phyloP scores from a whole-genome alignment of 1,284 basidiomycete species.

The Apiotrichum siamense region DNA sequence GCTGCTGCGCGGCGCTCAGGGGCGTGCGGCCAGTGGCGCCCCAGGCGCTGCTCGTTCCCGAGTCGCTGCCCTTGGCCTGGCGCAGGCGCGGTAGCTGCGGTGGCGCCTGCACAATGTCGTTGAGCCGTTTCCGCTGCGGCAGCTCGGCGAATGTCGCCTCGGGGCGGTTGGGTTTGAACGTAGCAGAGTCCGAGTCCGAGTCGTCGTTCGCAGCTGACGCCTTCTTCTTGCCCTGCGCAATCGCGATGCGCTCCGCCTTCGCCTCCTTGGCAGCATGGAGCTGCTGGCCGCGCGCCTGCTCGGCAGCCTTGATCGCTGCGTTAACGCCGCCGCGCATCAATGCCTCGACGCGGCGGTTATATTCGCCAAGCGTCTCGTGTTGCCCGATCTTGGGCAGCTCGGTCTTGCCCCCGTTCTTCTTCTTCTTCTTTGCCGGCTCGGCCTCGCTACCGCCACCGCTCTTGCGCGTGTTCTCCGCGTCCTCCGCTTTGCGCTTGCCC shows the following conservation, averaged over 20 bases:
- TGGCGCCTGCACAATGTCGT: slow-evolving; percentile 28
- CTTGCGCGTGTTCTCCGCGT: background rate
- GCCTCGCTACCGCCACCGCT: background rate
- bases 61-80: slow-evolving; percentile 4
- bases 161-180: slow-evolving; percentile 7
- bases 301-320: slow-evolving; percentile 42
- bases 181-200: background rate
- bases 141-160: slow-evolving; percentile 11
- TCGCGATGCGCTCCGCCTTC: slow-evolving; percentile 20
- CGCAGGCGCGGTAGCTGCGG: slow-evolving; percentile 21
- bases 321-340: slow-evolving; percentile 36
- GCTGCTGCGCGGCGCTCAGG: slow-evolving; percentile 38
- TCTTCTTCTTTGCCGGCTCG: background rate
- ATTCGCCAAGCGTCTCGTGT: slow-evolving; percentile 35
- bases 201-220: background rate
- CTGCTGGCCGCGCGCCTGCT: slow-evolving; percentile 23
- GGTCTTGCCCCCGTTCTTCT: slow-evolving; percentile 2
- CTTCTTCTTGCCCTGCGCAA: slow-evolving; percentile 12
- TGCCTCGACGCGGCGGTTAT: slow-evolving; percentile 43
- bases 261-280: slow-evolving; percentile 18
- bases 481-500: background rate
- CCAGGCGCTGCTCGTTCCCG: background rate
- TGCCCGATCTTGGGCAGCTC: slow-evolving; percentile 24
- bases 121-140: slow-evolving; percentile 12
- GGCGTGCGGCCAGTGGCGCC: slow-evolving; percentile 21